Percentiles rank a stretch among this genome's conserved stretches.
Evolutionary conservation across 106 monocot species (phyloP).

Genomic region (Apostasia ramifera): DNA sequence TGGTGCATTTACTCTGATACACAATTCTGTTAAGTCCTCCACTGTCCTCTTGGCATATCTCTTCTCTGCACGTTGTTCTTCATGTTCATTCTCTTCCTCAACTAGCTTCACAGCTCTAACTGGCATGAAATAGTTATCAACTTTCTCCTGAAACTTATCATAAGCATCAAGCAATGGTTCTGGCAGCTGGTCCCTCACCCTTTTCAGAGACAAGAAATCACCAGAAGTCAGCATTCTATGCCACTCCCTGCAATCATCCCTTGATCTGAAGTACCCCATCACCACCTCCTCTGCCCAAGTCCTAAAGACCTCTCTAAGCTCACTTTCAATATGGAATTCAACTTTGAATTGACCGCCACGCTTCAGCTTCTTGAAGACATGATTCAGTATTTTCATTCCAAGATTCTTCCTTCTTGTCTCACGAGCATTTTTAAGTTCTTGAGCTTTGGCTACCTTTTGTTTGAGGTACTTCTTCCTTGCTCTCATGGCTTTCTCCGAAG

Average conservation of each 20-base stretch:
- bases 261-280: conserved; percentile 47
- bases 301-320: conserved; percentile 59
- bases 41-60: conserved; percentile 71
- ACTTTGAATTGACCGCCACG: conserved; percentile 37
- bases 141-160: conserved; percentile 64
- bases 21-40: conserved; percentile 71
- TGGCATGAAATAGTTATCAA: conserved; percentile 65
- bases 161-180: conserved; percentile 61
- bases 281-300: conserved; percentile 66
- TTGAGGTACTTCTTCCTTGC: conserved; percentile 89
- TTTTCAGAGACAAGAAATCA: conserved; percentile 72
- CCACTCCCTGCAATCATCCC: conserved; percentile 56
- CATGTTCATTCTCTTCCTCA: conserved; percentile 32
- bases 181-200: conserved; percentile 78
- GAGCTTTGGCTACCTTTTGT: conserved; percentile 51
- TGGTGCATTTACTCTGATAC: conserved; percentile 77
- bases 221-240: conserved; percentile 63
- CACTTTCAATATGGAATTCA: conserved; percentile 51
- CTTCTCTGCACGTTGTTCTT: conserved; percentile 51
- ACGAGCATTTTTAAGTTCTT: conserved; percentile 89
- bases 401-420: conserved; percentile 86
- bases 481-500: conserved; percentile 89
- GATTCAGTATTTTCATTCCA: conserved; percentile 71
- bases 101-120: conserved; percentile 17
- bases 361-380: conserved; percentile 74